Base-by-base conservation (phyloP, 208 protist genomes). In the Leishmania major region DNA sequence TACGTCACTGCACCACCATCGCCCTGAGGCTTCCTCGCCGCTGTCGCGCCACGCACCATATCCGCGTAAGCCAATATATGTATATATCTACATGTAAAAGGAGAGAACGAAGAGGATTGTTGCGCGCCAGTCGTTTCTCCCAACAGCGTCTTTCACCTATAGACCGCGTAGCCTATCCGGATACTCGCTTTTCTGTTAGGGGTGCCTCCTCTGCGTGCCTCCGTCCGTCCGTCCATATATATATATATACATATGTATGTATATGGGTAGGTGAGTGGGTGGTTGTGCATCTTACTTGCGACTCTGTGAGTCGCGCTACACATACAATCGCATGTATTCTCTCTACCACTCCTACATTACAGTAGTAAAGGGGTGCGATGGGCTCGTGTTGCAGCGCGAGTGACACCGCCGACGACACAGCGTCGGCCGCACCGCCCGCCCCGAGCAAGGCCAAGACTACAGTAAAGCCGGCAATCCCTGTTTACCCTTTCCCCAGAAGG, bases 321-420 rank as follows among this genome's bases (percentile, higher is more conserved):
- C 70, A n/a, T 31, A 66, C 25, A 45, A 13, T 1, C 43, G 3
- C 43, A 37, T 3, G 6, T 6, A 13, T 25, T 45, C 31, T 8
- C 25, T 37, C 35, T 17, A 28, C 11, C 75, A 47, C n/a, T 45
- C 43, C 28, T 62, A 13, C 57, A 62, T 62, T 70, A 70, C 17
- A 55, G 15, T 25, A 5, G n/a, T 11, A 3, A 57, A 45, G 49
- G 28, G 73, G 49, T 17, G 40, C 73, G 13, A 78, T 83, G 78
- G 78, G 78, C 4, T 43, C n/a, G 69, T 81, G 64, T 55, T 81
- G 78, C 78, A 67, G 78, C 53, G 13, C 51, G 25, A 75, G 78
- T 35, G 53, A 72, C 28, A 67, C 78, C 6, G 67, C 78, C 53
- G 53, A 45, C 57, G 28, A 31, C 37, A 10, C 57, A 37, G 37